phyloP scores from a whole-genome alignment of 1,139 yeast species.

The Magnusiomyces suaveolens region DNA sequence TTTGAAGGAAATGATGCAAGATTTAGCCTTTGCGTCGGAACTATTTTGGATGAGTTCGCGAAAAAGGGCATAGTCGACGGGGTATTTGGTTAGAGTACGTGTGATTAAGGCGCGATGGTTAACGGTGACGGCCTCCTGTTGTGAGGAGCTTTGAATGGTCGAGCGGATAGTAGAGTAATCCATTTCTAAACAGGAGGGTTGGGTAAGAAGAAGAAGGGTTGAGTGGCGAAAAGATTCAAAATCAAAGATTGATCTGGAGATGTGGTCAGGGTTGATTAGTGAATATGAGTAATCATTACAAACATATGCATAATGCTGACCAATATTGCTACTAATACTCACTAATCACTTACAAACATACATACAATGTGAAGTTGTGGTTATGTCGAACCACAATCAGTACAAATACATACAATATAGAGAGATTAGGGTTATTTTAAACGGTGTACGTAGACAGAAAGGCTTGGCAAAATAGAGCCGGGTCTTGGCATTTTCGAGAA shows the following conservation, averaged over 20 bases:
- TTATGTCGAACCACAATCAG: too few relatives aligned
- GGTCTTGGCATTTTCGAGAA: background rate
- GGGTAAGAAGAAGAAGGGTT: too few relatives aligned
- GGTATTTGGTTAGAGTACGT: conserved; percentile 35
- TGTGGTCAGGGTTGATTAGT: too few relatives aligned
- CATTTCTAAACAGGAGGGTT: too few relatives aligned
- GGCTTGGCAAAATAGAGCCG: background rate
- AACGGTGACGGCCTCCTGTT: conserved; percentile 31
- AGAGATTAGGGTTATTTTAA: background rate
- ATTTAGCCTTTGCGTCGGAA: conserved; percentile 35
- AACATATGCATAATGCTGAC: too few relatives aligned
- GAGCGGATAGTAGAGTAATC: conserved; percentile 23
- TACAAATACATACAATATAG: too few relatives aligned
- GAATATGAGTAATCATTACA: too few relatives aligned
- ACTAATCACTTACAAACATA: too few relatives aligned
- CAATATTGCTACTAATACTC: too few relatives aligned
- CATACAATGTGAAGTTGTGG: too few relatives aligned
- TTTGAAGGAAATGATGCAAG: conserved; percentile 30
- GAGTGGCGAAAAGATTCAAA: too few relatives aligned
- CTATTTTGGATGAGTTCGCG: conserved; percentile 36
- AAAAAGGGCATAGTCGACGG: conserved; percentile 36
- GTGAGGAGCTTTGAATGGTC: conserved; percentile 13
- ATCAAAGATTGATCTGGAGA: too few relatives aligned
- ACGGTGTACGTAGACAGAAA: background rate
- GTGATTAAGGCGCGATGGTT: conserved; percentile 36